Conservation (phyloP, 306 rosid species). For the Lagenaria siceraria region DNA sequence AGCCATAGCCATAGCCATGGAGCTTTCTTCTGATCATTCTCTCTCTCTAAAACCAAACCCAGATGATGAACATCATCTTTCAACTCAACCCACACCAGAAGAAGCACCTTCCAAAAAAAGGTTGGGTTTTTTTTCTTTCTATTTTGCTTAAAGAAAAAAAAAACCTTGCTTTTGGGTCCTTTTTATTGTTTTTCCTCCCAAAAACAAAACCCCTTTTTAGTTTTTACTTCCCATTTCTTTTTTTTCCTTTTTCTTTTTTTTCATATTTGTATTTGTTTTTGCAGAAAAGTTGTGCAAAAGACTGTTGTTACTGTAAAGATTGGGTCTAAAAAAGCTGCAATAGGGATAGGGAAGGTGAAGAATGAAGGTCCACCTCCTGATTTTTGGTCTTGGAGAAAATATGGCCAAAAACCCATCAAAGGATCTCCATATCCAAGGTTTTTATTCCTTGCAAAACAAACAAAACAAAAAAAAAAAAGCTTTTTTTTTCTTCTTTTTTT, state of each 20-base stretch:
- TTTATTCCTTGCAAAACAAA: background rate
- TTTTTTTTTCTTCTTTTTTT: background rate
- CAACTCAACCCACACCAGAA: background rate
- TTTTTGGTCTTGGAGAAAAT: conserved; percentile 97
- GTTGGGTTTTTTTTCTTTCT: background rate
- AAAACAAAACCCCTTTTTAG: background rate
- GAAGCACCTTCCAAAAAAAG: background rate
- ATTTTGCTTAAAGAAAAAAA: too few relatives aligned
- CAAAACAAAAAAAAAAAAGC: too few relatives aligned
- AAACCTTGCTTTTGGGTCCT: background rate
- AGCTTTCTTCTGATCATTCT: background rate
- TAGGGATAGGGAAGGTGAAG: conserved; percentile 55
- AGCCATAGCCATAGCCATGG: background rate
- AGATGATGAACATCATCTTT: background rate
- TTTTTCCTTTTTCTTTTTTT: too few relatives aligned
- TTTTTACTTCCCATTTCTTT: too few relatives aligned
- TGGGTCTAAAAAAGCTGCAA: conserved; percentile 39
- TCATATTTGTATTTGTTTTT: too few relatives aligned
- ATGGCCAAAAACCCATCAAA: conserved; percentile 91
- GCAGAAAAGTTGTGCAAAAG: conserved; percentile 58
- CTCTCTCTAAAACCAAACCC: background rate
- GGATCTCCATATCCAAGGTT: conserved; percentile 97
- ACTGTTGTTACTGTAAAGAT: conserved; percentile 59
- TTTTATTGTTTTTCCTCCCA: background rate
- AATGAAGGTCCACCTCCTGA: conserved; percentile 88